These are phyloP conservation scores for Fusarium domesticum DNA, from an alignment of 2,329 filamentous ascomycete genomes.

Conservation along the genomic window DNA sequence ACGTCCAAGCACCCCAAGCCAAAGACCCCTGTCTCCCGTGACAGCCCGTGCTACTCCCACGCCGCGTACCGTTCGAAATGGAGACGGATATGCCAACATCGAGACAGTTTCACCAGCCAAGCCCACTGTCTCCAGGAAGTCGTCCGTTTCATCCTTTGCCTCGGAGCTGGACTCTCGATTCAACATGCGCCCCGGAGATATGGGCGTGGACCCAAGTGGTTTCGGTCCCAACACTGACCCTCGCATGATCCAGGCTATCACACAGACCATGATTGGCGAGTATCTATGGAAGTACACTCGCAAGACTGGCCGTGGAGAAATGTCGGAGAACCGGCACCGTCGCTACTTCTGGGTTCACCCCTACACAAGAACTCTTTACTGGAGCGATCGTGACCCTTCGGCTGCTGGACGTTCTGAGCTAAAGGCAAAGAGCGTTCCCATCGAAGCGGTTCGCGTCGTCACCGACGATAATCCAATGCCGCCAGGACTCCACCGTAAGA, in stretches of 20 bases:
- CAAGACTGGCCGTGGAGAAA: conserved; percentile 82
- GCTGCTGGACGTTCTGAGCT: conserved; percentile 73
- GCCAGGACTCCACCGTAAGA: conserved; percentile 91
- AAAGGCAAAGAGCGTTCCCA: conserved; percentile 82
- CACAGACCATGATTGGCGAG: conserved; percentile 99
- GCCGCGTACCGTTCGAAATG: conserved; percentile 48
- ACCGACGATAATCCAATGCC: conserved; percentile 94
- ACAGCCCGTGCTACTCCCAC: conserved; percentile 57
- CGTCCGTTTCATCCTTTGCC: conserved; percentile 91
- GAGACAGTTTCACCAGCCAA: conserved; percentile 50
- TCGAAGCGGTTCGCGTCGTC: conserved; percentile 88
- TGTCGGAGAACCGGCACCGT: conserved; percentile 85
- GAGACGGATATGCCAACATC: conserved; percentile 45
- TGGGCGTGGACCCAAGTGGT: conserved; percentile 52
- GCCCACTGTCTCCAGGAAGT: conserved; percentile 48
- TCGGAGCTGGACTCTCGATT: conserved; percentile 92
- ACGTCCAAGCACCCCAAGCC: conserved; percentile 61
- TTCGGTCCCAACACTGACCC: conserved; percentile 78
- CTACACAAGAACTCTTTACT: conserved; percentile 94
- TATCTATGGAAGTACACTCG: conserved; percentile 99
- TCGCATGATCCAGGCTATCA: conserved; percentile 98
- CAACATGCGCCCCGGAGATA: conserved; percentile 63
- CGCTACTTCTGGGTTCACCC: conserved; percentile 99
- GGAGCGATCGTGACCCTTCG: conserved; percentile 88
- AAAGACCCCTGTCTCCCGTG: conserved; percentile 44